Percentiles rank a stretch among this genome's conserved stretches.
phyloP scores from a whole-genome alignment of 371 early-diverging fungal species.

The Saksenaea vasiformis region DNA sequence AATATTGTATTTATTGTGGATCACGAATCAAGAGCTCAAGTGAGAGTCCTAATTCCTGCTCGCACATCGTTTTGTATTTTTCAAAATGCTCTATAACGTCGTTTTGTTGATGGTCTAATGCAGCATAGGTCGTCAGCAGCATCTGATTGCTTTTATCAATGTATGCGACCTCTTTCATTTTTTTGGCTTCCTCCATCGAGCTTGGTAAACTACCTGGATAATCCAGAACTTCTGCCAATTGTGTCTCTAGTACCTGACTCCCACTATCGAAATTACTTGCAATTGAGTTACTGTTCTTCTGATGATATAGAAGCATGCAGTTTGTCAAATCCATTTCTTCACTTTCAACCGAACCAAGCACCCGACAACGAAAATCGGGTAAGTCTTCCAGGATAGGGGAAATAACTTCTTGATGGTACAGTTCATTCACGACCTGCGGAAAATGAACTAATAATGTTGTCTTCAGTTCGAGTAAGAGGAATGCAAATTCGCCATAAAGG shows the following conservation, averaged over 20 bases:
- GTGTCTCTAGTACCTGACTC: slow-evolving; percentile 30
- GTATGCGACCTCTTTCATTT: slow-evolving; percentile 62
- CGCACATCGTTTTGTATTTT: slow-evolving; percentile 6
- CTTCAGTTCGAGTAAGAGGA: slow-evolving; percentile 61
- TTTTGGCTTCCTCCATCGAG: slow-evolving; percentile 33
- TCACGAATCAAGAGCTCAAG: background rate
- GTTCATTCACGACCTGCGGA: slow-evolving; percentile 25
- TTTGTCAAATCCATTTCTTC: slow-evolving; percentile 19
- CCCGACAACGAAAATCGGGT: background rate
- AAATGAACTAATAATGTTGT: slow-evolving; percentile 60
- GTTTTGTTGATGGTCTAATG: slow-evolving; percentile 19
- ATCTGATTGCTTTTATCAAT: slow-evolving; percentile 37
- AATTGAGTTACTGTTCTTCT: slow-evolving; percentile 15
- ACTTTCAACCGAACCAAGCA: background rate
- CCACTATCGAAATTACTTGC: slow-evolving; percentile 12
- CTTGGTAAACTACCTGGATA: slow-evolving; percentile 63
- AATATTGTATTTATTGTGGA: background rate
- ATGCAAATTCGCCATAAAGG: slow-evolving; percentile 67
- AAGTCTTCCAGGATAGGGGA: slow-evolving; percentile 36
- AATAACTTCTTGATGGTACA: slow-evolving; percentile 36
- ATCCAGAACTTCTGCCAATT: slow-evolving; percentile 54
- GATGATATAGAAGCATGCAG: slow-evolving; percentile 10
- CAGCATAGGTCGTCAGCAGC: slow-evolving; percentile 40
- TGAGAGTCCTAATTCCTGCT: background rate
- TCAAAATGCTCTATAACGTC: slow-evolving; percentile 25